Percentiles rank a stretch among this genome's conserved stretches.
phyloP scores from a whole-genome alignment of 1,139 yeast genomes.

The Suhomyces bolitotheri region DNA sequence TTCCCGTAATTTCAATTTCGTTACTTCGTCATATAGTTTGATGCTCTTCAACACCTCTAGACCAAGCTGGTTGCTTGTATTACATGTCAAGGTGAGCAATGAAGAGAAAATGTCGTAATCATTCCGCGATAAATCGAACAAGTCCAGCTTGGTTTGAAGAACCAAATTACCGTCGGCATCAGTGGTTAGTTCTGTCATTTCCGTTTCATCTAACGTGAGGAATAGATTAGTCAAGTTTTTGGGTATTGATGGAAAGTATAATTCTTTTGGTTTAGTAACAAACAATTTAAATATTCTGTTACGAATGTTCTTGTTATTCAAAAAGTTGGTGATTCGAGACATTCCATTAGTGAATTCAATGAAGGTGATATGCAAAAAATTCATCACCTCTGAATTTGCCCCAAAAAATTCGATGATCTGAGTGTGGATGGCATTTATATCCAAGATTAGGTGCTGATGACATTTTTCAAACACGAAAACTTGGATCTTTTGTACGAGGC shows the following conservation, averaged over 20 bases:
- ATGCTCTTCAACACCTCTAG: conserved; percentile 29
- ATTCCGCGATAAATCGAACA: conserved; percentile 24
- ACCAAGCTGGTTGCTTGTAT: conserved; percentile 36
- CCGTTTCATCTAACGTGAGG: conserved; percentile 35
- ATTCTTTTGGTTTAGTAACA: conserved; percentile 26
- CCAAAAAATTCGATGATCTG: conserved; percentile 33
- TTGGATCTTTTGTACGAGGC: conserved; percentile 26
- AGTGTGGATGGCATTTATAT: conserved; percentile 23
- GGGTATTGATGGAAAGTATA: conserved; percentile 31
- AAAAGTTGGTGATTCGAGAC: conserved; percentile 27
- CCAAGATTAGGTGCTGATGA: conserved; percentile 18
- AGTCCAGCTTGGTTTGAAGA: conserved; percentile 6
- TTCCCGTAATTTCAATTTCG: conserved; percentile 31
- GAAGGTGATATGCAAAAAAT: conserved; percentile 39
- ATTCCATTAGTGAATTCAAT: conserved; percentile 31
- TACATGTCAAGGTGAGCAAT: conserved; percentile 34
- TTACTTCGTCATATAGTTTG: conserved; percentile 21
- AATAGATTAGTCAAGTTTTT: conserved; percentile 34
- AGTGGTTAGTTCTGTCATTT: conserved; percentile 14
- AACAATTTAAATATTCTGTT: conserved; percentile 35
- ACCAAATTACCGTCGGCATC: conserved; percentile 1
- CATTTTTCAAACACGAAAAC: conserved; percentile 42
- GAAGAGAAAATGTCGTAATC: conserved; percentile 28
- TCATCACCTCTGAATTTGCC: conserved; percentile 24
- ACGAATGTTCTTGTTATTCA: conserved; percentile 29